Percentiles rank a stretch among this genome's conserved stretches.
Evolutionary conservation across 2,329 filamentous ascomycete species (phyloP).

Genomic region (Monilinia aucupariae): DNA sequence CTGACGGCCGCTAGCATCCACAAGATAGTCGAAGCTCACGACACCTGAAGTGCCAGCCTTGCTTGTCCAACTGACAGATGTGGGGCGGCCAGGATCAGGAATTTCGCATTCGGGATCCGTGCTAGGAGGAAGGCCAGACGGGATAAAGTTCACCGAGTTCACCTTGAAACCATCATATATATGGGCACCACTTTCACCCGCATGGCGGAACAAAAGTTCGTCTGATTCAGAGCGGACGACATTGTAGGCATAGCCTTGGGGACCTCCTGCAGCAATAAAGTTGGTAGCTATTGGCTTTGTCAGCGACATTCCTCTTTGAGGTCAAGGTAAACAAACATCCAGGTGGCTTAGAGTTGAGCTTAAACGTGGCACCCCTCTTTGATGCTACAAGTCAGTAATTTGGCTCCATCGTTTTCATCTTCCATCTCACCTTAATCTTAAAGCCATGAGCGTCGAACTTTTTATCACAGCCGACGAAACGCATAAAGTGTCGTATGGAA

Average conservation of each 20-base stretch:
- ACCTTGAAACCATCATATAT: conserved; percentile 12
- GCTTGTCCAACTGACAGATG: not conserved
- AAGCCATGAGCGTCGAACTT: conserved; percentile 39
- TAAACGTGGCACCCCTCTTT: conserved; percentile 17
- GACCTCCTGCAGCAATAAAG: not conserved
- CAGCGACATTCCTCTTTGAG: not conserved
- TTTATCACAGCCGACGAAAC: conserved; percentile 41
- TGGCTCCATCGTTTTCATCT: not conserved
- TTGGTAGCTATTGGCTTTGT: conserved; percentile 4
- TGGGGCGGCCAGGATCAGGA: not conserved
- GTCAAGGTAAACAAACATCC: not conserved
- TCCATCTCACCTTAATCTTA: conserved; percentile 37
- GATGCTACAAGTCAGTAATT: not conserved
- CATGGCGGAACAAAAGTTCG: conserved; percentile 9
- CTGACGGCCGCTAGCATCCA: conserved; percentile 7
- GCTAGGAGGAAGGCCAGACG: not conserved
- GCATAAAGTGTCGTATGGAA: conserved; percentile 40
- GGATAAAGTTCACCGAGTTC: not conserved
- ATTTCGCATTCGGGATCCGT: not conserved
- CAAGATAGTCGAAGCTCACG: conserved; percentile 8
- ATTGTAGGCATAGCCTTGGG: conserved; percentile 7
- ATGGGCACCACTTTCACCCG: conserved; percentile 3
- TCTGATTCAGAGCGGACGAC: conserved; percentile 27
- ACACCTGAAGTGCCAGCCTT: not conserved
- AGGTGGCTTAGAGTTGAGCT: conserved; percentile 10